phyloP scores from a whole-genome alignment of 176 grass and related monocot genomes.

The Oryza glumipatula region DNA sequence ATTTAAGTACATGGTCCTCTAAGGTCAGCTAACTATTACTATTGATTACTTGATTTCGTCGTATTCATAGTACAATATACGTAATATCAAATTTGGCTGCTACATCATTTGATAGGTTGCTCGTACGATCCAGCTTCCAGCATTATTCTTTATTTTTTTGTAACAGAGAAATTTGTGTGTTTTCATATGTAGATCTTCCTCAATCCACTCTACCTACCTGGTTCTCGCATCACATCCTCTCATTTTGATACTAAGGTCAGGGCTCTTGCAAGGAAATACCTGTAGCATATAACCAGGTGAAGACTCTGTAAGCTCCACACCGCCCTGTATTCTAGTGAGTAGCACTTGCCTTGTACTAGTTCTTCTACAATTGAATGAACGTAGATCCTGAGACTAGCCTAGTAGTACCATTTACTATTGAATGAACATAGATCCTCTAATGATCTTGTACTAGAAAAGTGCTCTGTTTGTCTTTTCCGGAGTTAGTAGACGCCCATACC shows the following conservation, averaged over 20 bases:
- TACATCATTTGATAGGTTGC: slow-evolving; percentile 1
- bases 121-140: neutral
- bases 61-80: neutral
- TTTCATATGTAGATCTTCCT: slow-evolving; percentile 56
- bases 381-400: neutral
- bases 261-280: slow-evolving; percentile 80
- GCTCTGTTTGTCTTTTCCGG: slow-evolving; percentile 2
- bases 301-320: neutral
- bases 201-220: slow-evolving; percentile 71
- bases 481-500: neutral
- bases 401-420: neutral
- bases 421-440: neutral
- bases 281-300: slow-evolving; percentile 39
- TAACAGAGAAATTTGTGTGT: neutral
- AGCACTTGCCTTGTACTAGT: neutral
- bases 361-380: neutral
- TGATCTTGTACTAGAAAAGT: neutral
- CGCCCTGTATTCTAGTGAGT: neutral
- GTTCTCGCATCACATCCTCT: slow-evolving; percentile 79
- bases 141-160: slow-evolving; percentile 13
- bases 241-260: slow-evolving; percentile 82
- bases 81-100: neutral
- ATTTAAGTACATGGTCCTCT: neutral
- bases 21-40: neutral
- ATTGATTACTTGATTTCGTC: neutral